phyloP scores from a whole-genome alignment of 2,329 filamentous ascomycete genomes.

The Neofusicoccum parvum region DNA sequence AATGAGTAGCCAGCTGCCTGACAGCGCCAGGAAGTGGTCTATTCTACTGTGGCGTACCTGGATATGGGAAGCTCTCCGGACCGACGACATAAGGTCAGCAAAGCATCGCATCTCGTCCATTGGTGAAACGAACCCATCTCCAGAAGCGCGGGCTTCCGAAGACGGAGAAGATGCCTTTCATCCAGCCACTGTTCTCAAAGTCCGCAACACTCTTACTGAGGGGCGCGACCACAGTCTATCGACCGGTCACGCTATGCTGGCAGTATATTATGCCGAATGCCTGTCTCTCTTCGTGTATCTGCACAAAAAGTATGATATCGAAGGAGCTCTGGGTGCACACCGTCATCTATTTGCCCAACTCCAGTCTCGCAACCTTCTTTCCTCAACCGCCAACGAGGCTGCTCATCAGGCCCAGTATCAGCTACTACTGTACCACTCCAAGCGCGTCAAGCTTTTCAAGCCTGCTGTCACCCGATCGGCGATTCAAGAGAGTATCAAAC shows the following conservation, averaged over 20 bases:
- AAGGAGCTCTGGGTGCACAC: constrained; percentile 43
- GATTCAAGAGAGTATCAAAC: constrained; percentile 60
- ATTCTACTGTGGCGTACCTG: constrained; percentile 62
- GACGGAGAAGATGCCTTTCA: neutral
- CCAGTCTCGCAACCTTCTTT: constrained; percentile 26
- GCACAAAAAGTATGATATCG: constrained; percentile 40
- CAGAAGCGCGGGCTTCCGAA: neutral
- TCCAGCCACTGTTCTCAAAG: constrained; percentile 26
- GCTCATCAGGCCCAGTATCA: constrained; percentile 69
- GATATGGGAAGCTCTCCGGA: constrained; percentile 67
- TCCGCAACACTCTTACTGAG: constrained; percentile 48
- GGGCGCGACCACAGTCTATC: constrained; percentile 61
- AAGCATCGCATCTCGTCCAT: constrained; percentile 38
- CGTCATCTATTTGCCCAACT: constrained; percentile 29
- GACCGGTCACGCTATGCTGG: constrained; percentile 40
- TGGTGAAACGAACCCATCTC: constrained; percentile 24
- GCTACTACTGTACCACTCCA: constrained; percentile 68
- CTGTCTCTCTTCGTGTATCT: constrained; percentile 70
- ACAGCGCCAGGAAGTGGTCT: constrained; percentile 37
- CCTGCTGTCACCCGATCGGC: constrained; percentile 66
- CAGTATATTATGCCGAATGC: constrained; percentile 62
- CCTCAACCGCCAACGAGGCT: constrained; percentile 56
- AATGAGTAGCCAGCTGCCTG: constrained; percentile 51
- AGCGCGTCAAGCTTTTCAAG: constrained; percentile 65
- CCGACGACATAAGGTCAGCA: constrained; percentile 37